Evolutionary conservation across 2,329 filamentous ascomycete species (phyloP), one percentile per base, ranked within the genome.

Genomic region (Trichophyton schoenleinii): DNA sequence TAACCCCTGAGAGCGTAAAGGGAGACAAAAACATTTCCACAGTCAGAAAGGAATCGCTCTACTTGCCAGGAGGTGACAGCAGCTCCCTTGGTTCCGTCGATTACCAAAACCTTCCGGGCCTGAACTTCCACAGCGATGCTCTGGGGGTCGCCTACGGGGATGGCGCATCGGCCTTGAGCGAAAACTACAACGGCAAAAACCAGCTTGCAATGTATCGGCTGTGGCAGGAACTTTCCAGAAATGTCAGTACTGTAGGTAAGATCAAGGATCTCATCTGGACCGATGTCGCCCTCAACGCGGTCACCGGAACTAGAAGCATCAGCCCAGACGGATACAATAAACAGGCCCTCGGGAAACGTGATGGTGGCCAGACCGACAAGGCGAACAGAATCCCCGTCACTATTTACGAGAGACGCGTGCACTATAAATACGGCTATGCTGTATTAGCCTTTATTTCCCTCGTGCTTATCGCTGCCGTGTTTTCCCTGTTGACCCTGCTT

Each of bases 201-300:
- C 34, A 38, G 34, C 34, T 38, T 38, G 34, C 34, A 3, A 64
- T 63, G 0, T 78, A 70, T 59, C 63, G 62, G 3, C 68, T 70
- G 52, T 79, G 77, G 77, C 72, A 75, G 62, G 62, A 71, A 1
- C 67, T 76, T 0, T 72, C 72, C 0, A 31, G 48, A 0, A 67
- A 64, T 0, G 60, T 71, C 0, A 60, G 60, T 0, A 66, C 64
- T 0, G 70, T 72, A 0, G 69, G 69, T 0, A 65, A 68, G 13
- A 77, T 79, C 7, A 65, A 77, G 8, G 75, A 78, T 63, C 67
- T 78, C 0, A 70, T 79, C 6, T 79, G 75, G 72, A 79, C 77
- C 0, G 77, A 80, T 61, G 58, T 76, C 5, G 71, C 73, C 0
- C 72, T 77, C 0, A 76, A 74, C n/a, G 67, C 73, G 0, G 72